Evolutionary conservation across 805 yeast genomes (phyloP).

Genomic region (Metschnikowia continentalis): DNA sequence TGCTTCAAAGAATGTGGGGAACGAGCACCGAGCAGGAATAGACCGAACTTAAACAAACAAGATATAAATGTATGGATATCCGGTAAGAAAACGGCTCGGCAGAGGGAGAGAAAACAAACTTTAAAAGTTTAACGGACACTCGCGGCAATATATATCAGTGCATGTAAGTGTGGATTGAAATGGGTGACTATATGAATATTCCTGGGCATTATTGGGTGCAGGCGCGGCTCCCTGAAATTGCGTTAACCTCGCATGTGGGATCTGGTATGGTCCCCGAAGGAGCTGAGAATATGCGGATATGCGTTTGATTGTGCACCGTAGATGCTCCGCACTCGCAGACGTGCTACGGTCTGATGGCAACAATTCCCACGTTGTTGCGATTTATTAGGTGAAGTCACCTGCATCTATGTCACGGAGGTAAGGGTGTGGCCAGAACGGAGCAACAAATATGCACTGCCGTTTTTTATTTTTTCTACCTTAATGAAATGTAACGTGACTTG

Average conservation of each 20-base stretch:
- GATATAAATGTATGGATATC: not conserved
- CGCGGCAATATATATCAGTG: not conserved
- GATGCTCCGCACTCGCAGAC: not conserved
- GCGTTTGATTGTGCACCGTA: not conserved
- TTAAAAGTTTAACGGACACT: not conserved
- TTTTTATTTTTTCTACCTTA: too few species aligned
- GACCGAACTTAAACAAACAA: not conserved
- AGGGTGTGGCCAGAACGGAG: not conserved
- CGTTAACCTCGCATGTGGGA: not conserved
- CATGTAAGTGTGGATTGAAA: not conserved
- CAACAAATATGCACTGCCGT: too few species aligned
- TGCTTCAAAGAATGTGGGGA: conserved; percentile 1
- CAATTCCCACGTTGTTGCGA: not conserved
- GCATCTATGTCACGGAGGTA: not conserved
- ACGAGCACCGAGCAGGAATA: not conserved
- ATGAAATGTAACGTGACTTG: not conserved
- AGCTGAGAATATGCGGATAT: conserved; percentile 1
- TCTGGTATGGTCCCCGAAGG: not conserved
- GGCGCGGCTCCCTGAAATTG: not conserved
- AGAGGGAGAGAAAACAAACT: not conserved
- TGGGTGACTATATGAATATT: conserved; percentile 2
- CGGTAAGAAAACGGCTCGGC: not conserved
- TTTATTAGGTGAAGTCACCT: too few species aligned
- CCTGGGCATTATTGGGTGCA: conserved; percentile 4
- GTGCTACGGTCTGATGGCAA: not conserved